Evolutionary conservation across 768 basidiomycete genomes (phyloP).

Genomic region (Tubosaeta sp.): DNA sequence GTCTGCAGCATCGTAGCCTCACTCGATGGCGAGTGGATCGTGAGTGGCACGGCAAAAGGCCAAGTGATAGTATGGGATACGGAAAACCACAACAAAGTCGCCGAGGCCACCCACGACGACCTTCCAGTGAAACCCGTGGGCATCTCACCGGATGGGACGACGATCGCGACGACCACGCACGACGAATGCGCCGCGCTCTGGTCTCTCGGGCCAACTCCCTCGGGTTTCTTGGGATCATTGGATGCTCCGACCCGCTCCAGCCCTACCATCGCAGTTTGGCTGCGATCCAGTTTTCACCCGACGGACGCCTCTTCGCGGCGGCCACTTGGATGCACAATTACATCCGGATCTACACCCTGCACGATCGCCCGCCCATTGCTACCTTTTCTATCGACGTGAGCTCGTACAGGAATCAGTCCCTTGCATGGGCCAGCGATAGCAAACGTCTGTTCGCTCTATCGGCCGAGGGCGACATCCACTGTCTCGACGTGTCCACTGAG

Average conservation of each 20-base stretch:
- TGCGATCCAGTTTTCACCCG: not conserved
- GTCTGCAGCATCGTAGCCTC: not conserved
- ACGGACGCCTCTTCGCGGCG: not conserved
- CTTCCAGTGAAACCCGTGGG: not conserved
- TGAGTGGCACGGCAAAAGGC: not conserved
- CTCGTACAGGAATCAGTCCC: not conserved
- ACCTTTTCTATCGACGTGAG: not conserved
- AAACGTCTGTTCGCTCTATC: not conserved
- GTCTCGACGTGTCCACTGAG: not conserved
- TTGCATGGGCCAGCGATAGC: not conserved
- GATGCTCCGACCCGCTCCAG: not conserved
- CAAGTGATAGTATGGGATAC: not conserved
- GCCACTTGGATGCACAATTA: not conserved
- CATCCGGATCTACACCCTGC: not conserved
- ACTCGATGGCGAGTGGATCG: not conserved
- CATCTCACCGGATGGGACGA: not conserved
- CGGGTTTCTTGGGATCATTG: not conserved
- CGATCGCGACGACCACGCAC: not conserved
- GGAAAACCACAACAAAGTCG: not conserved
- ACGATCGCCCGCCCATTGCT: not conserved
- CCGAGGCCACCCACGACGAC: not conserved
- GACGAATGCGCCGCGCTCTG: not conserved
- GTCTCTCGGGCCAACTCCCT: not conserved
- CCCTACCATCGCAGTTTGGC: not conserved
- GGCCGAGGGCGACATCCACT: not conserved